Percentiles rank a stretch among this genome's conserved stretches.
Conservation (phyloP, 2,329 filamentous ascomycete genomes). For the Penicillium sp. region DNA sequence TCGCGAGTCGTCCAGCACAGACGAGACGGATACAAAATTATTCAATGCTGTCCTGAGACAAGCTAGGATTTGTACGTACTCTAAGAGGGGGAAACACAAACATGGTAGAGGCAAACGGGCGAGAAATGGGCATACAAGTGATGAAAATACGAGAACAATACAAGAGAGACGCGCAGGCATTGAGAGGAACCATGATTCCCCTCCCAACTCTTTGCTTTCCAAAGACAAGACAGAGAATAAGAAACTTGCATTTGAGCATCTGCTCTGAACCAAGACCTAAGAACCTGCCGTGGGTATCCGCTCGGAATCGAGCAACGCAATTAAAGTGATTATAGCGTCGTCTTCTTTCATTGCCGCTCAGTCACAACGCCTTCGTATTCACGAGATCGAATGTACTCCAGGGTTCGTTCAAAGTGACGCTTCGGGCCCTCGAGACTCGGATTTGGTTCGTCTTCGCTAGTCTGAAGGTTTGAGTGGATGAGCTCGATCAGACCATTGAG, state of each 20-base stretch:
- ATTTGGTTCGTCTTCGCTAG: constrained; percentile 61
- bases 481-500: constrained; percentile 96
- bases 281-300: neutral
- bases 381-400: constrained; percentile 86
- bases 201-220: neutral
- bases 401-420: constrained; percentile 88
- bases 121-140: no score
- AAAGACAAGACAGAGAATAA: constrained; percentile 8
- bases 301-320: neutral
- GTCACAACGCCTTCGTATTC: constrained; percentile 90
- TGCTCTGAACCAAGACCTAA: neutral
- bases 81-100: constrained; percentile 9
- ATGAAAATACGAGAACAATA: constrained; percentile 6
- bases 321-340: neutral
- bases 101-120: no score
- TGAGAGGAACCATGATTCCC: neutral
- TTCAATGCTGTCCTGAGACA: constrained; percentile 17
- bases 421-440: constrained; percentile 79
- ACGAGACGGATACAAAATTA: constrained; percentile 16
- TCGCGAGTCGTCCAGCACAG: neutral
- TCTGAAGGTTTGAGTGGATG: constrained; percentile 91
- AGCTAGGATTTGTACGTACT: constrained; percentile 28
- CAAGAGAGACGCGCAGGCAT: neutral
- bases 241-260: neutral
- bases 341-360: constrained; percentile 44